A percentile compares a stretch with the other conserved stretches of the same genome.
Conservation (phyloP, 441 rosid genomes). For the Euphorbia schlechtendalii region DNA sequence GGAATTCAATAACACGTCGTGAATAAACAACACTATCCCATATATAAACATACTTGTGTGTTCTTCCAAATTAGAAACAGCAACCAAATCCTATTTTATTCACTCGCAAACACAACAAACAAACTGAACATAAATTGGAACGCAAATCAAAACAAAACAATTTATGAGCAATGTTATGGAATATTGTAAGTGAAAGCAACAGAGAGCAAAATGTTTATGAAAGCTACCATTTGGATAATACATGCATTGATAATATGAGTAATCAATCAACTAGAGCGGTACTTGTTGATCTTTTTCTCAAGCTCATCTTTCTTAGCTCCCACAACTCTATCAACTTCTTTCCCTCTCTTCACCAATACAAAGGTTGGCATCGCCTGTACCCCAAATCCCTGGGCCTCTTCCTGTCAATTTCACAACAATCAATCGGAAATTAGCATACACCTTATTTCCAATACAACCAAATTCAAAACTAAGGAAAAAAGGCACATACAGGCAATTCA, state of each 20-base stretch:
- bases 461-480: neutral
- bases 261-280: slow-evolving; percentile 17
- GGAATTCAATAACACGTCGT: neutral
- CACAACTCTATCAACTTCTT: slow-evolving; percentile 58
- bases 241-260: neutral
- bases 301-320: slow-evolving; percentile 66
- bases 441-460: neutral
- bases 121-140: too few species aligned
- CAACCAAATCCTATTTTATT: neutral
- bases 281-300: slow-evolving; percentile 43
- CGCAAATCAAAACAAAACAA: too few species aligned
- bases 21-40: too few species aligned
- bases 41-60: neutral
- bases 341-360: slow-evolving; percentile 73
- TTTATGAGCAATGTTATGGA: neutral
- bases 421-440: neutral
- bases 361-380: slow-evolving; percentile 89
- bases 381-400: slow-evolving; percentile 57
- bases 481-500: slow-evolving; percentile 53
- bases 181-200: neutral
- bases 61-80: neutral
- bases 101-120: neutral
- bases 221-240: neutral
- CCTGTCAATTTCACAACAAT: slow-evolving; percentile 27
- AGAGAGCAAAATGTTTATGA: neutral